Conservation (phyloP, 75 land plant species). For the Pinus taeda region DNA sequence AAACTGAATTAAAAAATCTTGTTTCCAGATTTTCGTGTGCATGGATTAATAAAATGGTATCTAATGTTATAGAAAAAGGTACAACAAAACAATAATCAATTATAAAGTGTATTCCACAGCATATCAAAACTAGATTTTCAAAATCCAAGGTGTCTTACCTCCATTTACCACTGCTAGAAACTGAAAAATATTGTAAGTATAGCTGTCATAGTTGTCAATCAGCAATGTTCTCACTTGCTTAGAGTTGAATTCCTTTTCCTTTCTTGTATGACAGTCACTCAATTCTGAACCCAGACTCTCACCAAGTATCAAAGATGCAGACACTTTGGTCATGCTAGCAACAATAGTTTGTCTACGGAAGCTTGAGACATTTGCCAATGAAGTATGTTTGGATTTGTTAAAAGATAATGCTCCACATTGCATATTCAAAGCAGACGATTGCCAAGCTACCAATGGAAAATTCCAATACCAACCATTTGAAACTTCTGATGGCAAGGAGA, state of each 20-base stretch:
- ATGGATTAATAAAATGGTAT: neutral
- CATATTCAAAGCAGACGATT: neutral
- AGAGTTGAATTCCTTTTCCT: neutral
- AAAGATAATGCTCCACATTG: neutral
- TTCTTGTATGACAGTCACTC: neutral
- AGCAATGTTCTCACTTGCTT: constrained; percentile 68
- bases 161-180: constrained; percentile 81
- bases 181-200: constrained; percentile 97
- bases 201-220: constrained; percentile 98
- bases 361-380: neutral
- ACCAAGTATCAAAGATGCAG: constrained; percentile 8
- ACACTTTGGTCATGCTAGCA: neutral
- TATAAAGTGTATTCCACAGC: neutral
- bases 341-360: neutral
- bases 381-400: neutral
- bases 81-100: neutral
- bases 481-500: neutral
- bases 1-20: neutral
- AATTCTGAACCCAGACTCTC: constrained; percentile 8
- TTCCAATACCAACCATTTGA: neutral
- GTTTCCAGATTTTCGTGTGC: neutral
- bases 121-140: neutral
- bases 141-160: constrained; percentile 30
- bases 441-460: neutral
- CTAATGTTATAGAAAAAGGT: neutral